Base-by-base conservation (phyloP, 1,284 basidiomycete genomes). In the Boletus smithii region DNA sequence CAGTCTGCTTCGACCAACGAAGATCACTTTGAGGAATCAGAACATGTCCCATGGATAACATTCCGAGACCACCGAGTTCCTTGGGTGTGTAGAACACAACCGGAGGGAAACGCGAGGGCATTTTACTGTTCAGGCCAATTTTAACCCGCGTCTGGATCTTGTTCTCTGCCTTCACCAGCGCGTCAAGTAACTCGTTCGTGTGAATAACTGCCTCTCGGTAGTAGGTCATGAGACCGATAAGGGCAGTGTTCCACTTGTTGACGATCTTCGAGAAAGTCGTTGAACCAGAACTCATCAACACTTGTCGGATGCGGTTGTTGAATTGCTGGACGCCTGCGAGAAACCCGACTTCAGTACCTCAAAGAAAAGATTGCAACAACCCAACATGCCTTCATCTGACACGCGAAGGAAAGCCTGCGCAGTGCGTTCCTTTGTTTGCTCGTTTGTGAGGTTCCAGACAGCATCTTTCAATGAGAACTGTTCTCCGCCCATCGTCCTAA, bases 261-360 rank as follows among this genome's bases (percentile, higher is more conserved):
- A 98, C 90, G 61, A 99, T 97, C 79, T 99, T 99, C 53, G 91
- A 93, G 80, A 99, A 99, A 0, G 97, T 98, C 1, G 95, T 95
- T 0, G 94, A 95, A 51, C 97, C 97, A 2, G 97, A 98, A 59
- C 93, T 94, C 97, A 99, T 99, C 54, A 99, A 73, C 16, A 99
- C 90, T 69, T 98, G 95, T 46, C 95, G 81, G 56, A 98, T 95
- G 42, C 93, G 81, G 70, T 97, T 97, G 72, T 95, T 94, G 77
- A 97, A 97, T 62, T 91, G 86, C 61, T 95, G 90, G 40, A 99
- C 91, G 57, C 90, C 88, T 83, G 57, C 33, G 4, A 44, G n/a
- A 49, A 54, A 54, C 49, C 43, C 46, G 34, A 53, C 3, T 53
- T 53, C 56, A 57, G 59, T 43, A 36, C 42, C 48, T 32, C 54